These are phyloP conservation scores for Buxus sempervirens DNA, from an alignment of 164 flowering plant species.

Conservation along the genomic window DNA sequence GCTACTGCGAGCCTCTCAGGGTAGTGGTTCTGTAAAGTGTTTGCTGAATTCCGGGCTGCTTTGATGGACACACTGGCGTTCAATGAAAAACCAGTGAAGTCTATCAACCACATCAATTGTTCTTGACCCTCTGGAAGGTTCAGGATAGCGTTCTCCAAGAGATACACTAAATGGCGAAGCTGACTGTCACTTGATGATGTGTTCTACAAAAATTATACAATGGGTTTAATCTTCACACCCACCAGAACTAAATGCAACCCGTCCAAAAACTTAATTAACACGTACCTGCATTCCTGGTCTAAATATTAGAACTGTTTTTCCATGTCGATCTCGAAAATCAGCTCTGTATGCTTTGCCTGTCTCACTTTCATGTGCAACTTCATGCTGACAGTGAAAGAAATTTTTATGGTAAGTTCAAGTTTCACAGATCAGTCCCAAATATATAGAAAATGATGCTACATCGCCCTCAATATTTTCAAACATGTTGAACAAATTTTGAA, in stretches of 20 bases:
- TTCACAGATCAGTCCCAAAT: neutral
- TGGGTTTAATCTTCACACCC: neutral
- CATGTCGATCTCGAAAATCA: conserved; percentile 66
- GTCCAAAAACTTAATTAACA: neutral
- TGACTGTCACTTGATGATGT: conserved; percentile 66
- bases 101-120: conserved; percentile 92
- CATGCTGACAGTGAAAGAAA: conserved; percentile 39
- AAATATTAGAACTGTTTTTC: conserved; percentile 78
- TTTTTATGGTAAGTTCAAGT: neutral
- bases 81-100: conserved; percentile 83
- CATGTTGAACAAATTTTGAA: neutral
- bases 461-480: neutral
- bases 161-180: conserved; percentile 80
- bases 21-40: conserved; percentile 77
- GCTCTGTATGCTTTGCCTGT: conserved; percentile 89
- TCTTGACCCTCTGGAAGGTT: conserved; percentile 89
- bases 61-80: conserved; percentile 61
- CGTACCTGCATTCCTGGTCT: conserved; percentile 67
- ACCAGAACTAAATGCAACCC: neutral
- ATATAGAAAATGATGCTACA: neutral
- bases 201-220: conserved; percentile 48
- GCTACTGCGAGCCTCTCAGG: conserved; percentile 89
- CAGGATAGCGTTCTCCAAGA: conserved; percentile 84
- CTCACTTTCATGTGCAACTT: conserved; percentile 84
- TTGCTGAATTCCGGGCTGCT: conserved; percentile 67